Base-by-base conservation (phyloP, 2,329 filamentous ascomycete genomes). In the Sporothrix pseudoabietina region DNA sequence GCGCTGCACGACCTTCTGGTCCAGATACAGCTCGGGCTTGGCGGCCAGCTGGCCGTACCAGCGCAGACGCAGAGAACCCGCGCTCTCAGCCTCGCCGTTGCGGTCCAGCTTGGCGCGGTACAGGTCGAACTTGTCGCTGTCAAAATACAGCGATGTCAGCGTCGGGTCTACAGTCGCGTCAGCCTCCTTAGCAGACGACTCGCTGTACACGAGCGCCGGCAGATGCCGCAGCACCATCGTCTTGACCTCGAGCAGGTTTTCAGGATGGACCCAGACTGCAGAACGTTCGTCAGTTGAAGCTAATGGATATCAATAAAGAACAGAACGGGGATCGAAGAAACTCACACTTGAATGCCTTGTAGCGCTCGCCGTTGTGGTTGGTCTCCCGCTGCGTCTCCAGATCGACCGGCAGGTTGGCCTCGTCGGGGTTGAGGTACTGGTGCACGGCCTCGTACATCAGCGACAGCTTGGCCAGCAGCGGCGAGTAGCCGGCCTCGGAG, bases 231-330 rank as follows among this genome's bases (percentile, higher is more conserved):
- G 88, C 75, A 99, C 97, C 78, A 94, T 90, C 5, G 96, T 98
- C 87, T 98, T 98, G 80, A 98, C 94, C 84, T 99, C 96, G 77
- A 98, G 89, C 39, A 98, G 86, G 82, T 99, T 98, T 79, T 99
- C 96, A 44, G 90, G 88, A 81, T 99, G 96, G 6, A 99, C 91
- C 96, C 96, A 99, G 84, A 97, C 75, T 76, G 65, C 1, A 10
- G 19, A 8, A 55, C 9, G n/a, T 55, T 22, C n/a, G n/a, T 19
- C 4, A 22, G 26, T 26, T 26, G 26, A 26, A 26, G 26, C 26
- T 26, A 26, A 26, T 26, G 26, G 26, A 26, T 26, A 26, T 2
- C 26, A 26, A 26, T 26, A 26, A 26, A 26, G 26, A 26, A 26
- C 26, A 32, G 22, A 26, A 59, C 30, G 65, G n/a, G 49, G 49